Base-by-base conservation (phyloP, 2,329 filamentous ascomycete species). In the Fonsecaea erecta region DNA sequence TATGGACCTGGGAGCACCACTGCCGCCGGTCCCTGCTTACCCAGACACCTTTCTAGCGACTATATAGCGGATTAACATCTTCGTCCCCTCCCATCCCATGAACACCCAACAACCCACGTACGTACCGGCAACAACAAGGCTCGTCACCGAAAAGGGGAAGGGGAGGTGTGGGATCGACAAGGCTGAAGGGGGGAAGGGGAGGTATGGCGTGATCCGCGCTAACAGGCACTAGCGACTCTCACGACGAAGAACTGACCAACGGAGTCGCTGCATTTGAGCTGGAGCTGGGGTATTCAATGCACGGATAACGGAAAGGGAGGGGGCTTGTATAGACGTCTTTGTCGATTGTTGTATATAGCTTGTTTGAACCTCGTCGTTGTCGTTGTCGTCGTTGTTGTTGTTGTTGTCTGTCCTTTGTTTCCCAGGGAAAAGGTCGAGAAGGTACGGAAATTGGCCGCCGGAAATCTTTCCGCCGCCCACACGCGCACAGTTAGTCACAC, bases 151-250 rank as follows among this genome's bases (percentile, higher is more conserved):
- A 48, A 48, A 18, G 43, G 18, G 43, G 43, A 24, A 24, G 28
- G 28, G 3, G 3, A 30, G 3, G 3, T 30, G 8, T 30, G 28
- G 28, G 3, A 30, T 8, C 28, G 3, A n/a, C n/a, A n/a, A n/a
- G n/a, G n/a, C n/a, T n/a, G n/a, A n/a, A n/a, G n/a, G n/a, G n/a
- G n/a, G 18, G n/a, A 16, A 2, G 21, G 18, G 4, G 18, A 48
- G 21, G n/a, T 24, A 48, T 48, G 43, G 43, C 43, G 43, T 48
- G 43, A 48, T 48, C 18, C 43, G 43, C 43, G 43, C 43, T 48
- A 48, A 48, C 43, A 18, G 24, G 18, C 43, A 48, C 43, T 48
- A 48, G 43, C 43, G 18, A 18, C 43, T 48, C 43, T 48, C 21
- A 24, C 18, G 18, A 48, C 18, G 9, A 8, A 4, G 43, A 24